Percentiles rank a stretch among this genome's conserved stretches.
Conservation (phyloP, 177 flowering plant species). For the Telopea speciosissima region DNA sequence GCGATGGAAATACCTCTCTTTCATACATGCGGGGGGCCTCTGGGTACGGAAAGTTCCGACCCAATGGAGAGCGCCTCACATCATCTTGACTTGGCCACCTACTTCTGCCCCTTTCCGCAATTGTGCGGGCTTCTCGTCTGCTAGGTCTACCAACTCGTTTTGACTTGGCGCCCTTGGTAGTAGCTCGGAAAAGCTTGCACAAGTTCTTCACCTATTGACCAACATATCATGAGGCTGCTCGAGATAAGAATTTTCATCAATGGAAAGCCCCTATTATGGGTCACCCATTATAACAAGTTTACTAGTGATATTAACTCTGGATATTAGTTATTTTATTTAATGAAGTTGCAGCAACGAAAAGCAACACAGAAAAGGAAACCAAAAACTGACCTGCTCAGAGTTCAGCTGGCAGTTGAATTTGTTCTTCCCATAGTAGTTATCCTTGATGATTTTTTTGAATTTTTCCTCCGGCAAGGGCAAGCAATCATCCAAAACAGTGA, state of each 20-base stretch:
- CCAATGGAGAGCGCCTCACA: slow-evolving; percentile 12
- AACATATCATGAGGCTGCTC: neutral
- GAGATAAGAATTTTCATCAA: neutral
- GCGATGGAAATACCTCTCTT: slow-evolving; percentile 16
- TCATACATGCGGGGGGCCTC: slow-evolving; percentile 13
- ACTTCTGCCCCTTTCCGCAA: slow-evolving; percentile 4
- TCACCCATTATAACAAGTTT: neutral
- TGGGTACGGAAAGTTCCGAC: slow-evolving; percentile 2
- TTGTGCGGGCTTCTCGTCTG: slow-evolving; percentile 8
- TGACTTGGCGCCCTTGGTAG: slow-evolving; percentile 14
- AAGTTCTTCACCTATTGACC: slow-evolving; percentile 40
- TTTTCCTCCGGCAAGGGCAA: slow-evolving; percentile 48
- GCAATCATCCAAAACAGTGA: slow-evolving; percentile 40
- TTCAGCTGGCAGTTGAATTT: slow-evolving; percentile 42
- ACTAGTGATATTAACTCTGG: neutral
- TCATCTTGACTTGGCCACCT: slow-evolving; percentile 8
- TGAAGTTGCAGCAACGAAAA: neutral
- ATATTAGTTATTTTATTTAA: neutral
- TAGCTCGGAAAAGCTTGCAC: slow-evolving; percentile 39
- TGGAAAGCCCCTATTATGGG: neutral
- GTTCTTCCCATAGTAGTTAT: slow-evolving; percentile 38
- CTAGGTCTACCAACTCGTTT: slow-evolving; percentile 11
- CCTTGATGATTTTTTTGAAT: slow-evolving; percentile 42
- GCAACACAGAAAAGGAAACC: neutral
- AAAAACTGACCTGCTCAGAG: slow-evolving; percentile 37